A percentile compares a stretch with the other conserved stretches of the same genome.
Evolutionary conservation across 228 moss, liverwort and hornwort genomes (phyloP).

Genomic region (Sphagnum fallax): DNA sequence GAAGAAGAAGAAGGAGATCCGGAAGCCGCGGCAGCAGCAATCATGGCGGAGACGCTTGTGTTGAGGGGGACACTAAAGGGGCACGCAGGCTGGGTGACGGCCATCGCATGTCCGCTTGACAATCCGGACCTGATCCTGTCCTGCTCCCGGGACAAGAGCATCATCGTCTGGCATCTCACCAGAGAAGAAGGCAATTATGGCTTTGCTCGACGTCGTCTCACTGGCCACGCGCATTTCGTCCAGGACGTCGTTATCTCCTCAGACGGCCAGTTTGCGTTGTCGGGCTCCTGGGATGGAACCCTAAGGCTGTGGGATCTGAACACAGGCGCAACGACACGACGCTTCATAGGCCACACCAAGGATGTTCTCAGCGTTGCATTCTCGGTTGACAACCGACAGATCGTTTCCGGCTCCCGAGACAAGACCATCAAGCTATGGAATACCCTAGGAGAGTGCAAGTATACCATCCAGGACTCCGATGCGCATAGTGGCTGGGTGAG

Average conservation of each 20-base stretch:
- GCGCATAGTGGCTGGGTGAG: slow-evolving; percentile 96
- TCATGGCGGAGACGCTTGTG: slow-evolving; percentile 81
- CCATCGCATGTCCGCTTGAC: slow-evolving; percentile 91
- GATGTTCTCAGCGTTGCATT: slow-evolving; percentile 90
- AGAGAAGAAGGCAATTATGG: slow-evolving; percentile 86
- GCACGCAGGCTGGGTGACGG: slow-evolving; percentile 88
- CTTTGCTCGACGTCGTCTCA: slow-evolving; percentile 54
- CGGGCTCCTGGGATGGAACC: slow-evolving; percentile 90
- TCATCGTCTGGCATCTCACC: slow-evolving; percentile 73
- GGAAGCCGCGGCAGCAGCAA: not conserved
- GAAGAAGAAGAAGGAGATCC: no score
- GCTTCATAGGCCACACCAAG: slow-evolving; percentile 91
- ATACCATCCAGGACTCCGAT: slow-evolving; percentile 94
- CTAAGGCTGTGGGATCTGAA: slow-evolving; percentile 90
- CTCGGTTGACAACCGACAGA: slow-evolving; percentile 80
- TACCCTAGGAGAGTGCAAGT: slow-evolving; percentile 83
- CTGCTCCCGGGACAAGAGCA: slow-evolving; percentile 80
- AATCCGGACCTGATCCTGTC: slow-evolving; percentile 89
- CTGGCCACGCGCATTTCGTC: slow-evolving; percentile 84
- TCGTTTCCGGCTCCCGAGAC: slow-evolving; percentile 57
- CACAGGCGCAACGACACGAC: slow-evolving; percentile 72
- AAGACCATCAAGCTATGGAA: slow-evolving; percentile 66
- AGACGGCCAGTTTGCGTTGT: slow-evolving; percentile 88
- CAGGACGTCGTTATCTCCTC: slow-evolving; percentile 96
- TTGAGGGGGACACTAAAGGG: slow-evolving; percentile 77